Conservation (phyloP, 306 rosid genomes). For the Malus sylvestris region DNA sequence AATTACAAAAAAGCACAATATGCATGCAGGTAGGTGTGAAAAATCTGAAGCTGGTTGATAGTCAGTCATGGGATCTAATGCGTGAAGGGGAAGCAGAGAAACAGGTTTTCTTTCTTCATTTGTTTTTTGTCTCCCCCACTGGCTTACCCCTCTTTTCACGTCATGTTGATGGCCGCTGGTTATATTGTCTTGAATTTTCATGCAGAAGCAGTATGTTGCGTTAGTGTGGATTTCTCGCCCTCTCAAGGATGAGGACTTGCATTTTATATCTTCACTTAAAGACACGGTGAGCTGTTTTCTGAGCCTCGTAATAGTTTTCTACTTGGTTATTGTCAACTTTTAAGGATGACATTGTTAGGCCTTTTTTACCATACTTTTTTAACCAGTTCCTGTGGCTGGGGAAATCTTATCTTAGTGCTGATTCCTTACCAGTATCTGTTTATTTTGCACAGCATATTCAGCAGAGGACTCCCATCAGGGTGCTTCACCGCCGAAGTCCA, state of each 20-base stretch:
- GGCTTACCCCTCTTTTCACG: neutral
- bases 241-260: constrained; percentile 55
- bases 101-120: constrained; percentile 45
- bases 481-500: constrained; percentile 96
- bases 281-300: constrained; percentile 33
- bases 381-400: neutral
- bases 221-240: constrained; percentile 86
- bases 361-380: neutral
- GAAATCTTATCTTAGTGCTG: neutral
- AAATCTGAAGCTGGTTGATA: constrained; percentile 69
- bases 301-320: neutral
- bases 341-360: neutral
- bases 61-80: constrained; percentile 76
- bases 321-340: neutral
- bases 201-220: constrained; percentile 89
- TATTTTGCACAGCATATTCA: constrained; percentile 48
- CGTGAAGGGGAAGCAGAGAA: constrained; percentile 94
- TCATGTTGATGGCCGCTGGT: neutral
- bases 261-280: constrained; percentile 44
- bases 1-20: constrained; percentile 3
- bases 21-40: constrained; percentile 62
- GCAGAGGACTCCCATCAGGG: constrained; percentile 92
- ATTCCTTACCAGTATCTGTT: neutral
- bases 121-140: neutral
- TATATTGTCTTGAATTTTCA: constrained; percentile 9